These are phyloP conservation scores for Phylloporus sp. DNA, from an alignment of 1,284 basidiomycete genomes.

Conservation along the genomic window DNA sequence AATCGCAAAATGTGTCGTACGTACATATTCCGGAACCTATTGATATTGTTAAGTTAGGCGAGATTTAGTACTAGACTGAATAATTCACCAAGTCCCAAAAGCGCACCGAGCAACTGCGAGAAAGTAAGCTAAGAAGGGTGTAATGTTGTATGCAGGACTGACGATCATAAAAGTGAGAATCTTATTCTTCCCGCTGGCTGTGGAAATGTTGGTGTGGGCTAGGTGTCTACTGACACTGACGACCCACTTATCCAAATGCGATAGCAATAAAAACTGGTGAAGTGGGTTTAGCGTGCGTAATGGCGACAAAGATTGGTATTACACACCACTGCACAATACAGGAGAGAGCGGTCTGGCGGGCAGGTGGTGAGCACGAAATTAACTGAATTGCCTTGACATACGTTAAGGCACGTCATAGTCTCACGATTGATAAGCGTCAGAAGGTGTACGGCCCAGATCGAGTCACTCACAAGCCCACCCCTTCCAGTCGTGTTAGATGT, in stretches of 20 bases:
- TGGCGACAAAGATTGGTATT: not conserved
- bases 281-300: not conserved
- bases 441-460: not conserved
- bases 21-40: constrained; percentile 15
- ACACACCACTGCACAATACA: constrained; percentile 21
- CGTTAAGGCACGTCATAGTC: constrained; percentile 2
- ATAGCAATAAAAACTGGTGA: constrained; percentile 26
- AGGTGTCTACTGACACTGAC: not conserved
- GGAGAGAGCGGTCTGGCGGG: constrained; percentile 4
- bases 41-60: not conserved
- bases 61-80: not conserved
- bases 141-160: not conserved
- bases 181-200: constrained; percentile 25
- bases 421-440: not conserved
- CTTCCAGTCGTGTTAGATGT: constrained; percentile 7
- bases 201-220: not conserved
- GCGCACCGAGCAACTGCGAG: not conserved
- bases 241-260: constrained; percentile 28
- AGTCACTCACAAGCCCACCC: constrained; percentile 22
- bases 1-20: not conserved
- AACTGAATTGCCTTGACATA: not conserved
- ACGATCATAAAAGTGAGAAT: constrained; percentile 16
- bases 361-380: constrained; percentile 3
- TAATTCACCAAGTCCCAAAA: constrained; percentile 2
- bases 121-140: no score